These are phyloP conservation scores for Leptodontidium sp. DNA, from an alignment of 2,329 filamentous ascomycete species.

Conservation along the genomic window DNA sequence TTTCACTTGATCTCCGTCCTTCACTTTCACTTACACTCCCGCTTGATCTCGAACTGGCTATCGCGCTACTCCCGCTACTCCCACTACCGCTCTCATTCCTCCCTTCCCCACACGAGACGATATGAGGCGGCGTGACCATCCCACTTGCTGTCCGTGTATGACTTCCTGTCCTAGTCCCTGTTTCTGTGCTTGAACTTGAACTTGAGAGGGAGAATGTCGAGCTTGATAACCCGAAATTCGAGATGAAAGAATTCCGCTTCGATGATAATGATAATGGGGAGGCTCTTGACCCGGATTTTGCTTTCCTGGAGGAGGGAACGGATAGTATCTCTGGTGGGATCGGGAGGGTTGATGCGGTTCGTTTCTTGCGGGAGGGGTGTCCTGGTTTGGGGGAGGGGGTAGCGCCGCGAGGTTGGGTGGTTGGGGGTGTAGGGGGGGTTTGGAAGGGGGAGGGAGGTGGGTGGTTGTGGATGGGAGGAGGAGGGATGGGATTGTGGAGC, in stretches of 20 bases:
- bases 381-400: constrained; percentile 6
- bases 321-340: constrained; percentile 2
- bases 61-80: background rate
- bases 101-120: background rate
- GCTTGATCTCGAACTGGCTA: background rate
- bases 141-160: background rate
- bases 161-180: no score
- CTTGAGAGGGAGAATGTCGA: background rate
- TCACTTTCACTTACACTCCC: constrained; percentile 12
- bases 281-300: background rate
- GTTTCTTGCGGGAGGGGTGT: constrained; percentile 8
- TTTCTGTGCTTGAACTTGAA: background rate
- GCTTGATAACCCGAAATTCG: background rate
- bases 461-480: background rate
- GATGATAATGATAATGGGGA: background rate
- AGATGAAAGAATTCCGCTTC: background rate
- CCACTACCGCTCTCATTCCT: background rate
- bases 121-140: background rate
- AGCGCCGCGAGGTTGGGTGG: constrained; percentile 2
- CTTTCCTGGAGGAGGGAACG: background rate
- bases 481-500: background rate
- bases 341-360: background rate
- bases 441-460: background rate
- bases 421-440: background rate
- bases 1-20: background rate